Evolutionary conservation across 805 yeast genomes (phyloP), one percentile per base, ranked within the genome.

Genomic region (Lachancea waltii): DNA sequence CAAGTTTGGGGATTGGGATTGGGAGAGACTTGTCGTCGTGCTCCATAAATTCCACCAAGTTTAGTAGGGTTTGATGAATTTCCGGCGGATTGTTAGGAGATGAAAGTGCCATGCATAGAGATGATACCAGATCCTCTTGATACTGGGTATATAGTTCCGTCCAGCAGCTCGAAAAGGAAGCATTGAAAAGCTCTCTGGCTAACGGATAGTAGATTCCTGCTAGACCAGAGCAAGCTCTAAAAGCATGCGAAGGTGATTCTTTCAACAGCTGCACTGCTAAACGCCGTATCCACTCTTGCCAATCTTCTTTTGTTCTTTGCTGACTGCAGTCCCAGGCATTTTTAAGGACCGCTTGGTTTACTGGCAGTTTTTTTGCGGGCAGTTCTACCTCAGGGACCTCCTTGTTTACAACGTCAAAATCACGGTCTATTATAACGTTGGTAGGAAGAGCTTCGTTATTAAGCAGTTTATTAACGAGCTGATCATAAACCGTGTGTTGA

Each of bases 221-320:
- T 36, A 92, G 65, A 7, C 82, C 80, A 1, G 95, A 84, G 57
- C 98, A 92, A 0, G 97, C 95, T 47, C 97, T 72, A 28, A 92
- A 69, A 1, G 97, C 94, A 51, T 85, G 95, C 0, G 96, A 85
- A 2, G 99, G 95, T 24, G 95, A 85, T 56, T 89, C 95, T 50
- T 84, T 85, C 46, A 92, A 65, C 23, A 92, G 60, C 53, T 87
- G 96, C 36, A 86, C 82, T 49, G 92, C 79, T 33, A 92, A 67
- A 42, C 92, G 70, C 42, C 95, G 75, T 47, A 87, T 78, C 99
- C 99, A 92, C 54, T 92, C 97, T 50, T 84, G 90, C 98, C 98
- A 92, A 49, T 92, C 98, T 50, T 89, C 97, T 49, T 80, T 79
- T 0, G 97, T 85, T 36, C 94, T 74, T 47, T 90, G 76, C 48